phyloP scores from a whole-genome alignment of 805 yeast species.

The Candida schatavii region DNA sequence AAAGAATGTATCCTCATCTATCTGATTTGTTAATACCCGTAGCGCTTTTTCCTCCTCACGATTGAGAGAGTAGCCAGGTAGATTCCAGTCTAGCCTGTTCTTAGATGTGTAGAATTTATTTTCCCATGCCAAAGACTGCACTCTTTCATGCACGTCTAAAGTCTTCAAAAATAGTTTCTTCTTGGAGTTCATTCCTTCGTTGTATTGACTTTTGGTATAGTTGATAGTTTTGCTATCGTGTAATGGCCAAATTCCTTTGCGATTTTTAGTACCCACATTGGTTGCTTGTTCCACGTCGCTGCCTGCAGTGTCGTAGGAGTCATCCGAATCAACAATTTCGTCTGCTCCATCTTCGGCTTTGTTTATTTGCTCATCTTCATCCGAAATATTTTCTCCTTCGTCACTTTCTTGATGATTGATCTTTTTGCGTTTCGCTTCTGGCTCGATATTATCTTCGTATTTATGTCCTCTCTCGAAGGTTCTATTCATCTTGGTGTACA shows the following conservation, averaged over 20 bases:
- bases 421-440: neutral
- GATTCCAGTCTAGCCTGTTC: neutral
- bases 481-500: constrained; percentile 22
- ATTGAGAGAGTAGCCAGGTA: neutral
- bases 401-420: neutral
- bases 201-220: no score
- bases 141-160: constrained; percentile 1
- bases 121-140: constrained; percentile 1
- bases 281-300: no score
- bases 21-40: neutral
- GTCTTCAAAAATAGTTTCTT: neutral
- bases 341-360: constrained; percentile 6
- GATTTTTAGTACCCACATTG: no score
- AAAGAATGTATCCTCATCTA: constrained; percentile 7
- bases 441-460: constrained; percentile 25
- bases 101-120: neutral
- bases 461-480: constrained; percentile 20
- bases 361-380: constrained; percentile 3
- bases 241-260: no score
- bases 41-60: neutral
- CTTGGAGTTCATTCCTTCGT: neutral
- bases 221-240: no score
- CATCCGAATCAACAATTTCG: constrained; percentile 5
- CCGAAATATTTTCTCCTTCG: constrained; percentile 4
- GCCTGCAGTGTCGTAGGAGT: no score